These are phyloP conservation scores for Sisymbrium altissimum DNA, from an alignment of 345 rosid species.

Conservation along the genomic window DNA sequence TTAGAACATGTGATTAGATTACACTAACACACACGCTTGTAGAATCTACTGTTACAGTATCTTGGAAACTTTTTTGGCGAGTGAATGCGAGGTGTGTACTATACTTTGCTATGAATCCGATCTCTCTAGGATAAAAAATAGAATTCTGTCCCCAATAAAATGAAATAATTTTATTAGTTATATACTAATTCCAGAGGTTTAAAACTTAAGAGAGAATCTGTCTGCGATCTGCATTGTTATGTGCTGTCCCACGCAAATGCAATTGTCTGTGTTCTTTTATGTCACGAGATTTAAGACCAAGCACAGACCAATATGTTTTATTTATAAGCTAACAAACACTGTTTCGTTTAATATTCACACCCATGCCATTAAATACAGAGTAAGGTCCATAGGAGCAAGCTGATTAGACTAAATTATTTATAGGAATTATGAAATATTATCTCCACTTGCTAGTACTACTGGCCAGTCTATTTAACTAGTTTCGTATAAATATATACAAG, in stretches of 20 bases:
- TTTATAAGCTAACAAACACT: slow-evolving; percentile 6
- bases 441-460: slow-evolving; percentile 19
- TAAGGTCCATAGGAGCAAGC: slow-evolving; percentile 9
- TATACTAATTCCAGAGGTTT: slow-evolving; percentile 8
- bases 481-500: neutral
- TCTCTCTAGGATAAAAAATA: slow-evolving; percentile 3
- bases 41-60: slow-evolving; percentile 1
- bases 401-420: slow-evolving; percentile 8
- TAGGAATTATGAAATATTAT: neutral
- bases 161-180: neutral
- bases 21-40: slow-evolving; percentile 10
- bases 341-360: slow-evolving; percentile 18
- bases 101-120: slow-evolving; percentile 9
- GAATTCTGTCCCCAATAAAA: neutral
- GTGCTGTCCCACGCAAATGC: slow-evolving; percentile 35
- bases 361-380: slow-evolving; percentile 29
- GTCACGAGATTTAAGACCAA: slow-evolving; percentile 33
- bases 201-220: slow-evolving; percentile 25
- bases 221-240: slow-evolving; percentile 25
- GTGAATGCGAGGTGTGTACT: slow-evolving; percentile 19
- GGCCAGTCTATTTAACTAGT: neutral
- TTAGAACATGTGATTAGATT: slow-evolving; percentile 4
- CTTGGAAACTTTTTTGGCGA: neutral
- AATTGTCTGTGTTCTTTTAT: slow-evolving; percentile 34
- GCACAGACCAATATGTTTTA: slow-evolving; percentile 29